A percentile compares a stretch with the other conserved stretches of the same genome.
Conservation (phyloP, 352 stramenopile genomes). For the Globisporangium apiculatum region DNA sequence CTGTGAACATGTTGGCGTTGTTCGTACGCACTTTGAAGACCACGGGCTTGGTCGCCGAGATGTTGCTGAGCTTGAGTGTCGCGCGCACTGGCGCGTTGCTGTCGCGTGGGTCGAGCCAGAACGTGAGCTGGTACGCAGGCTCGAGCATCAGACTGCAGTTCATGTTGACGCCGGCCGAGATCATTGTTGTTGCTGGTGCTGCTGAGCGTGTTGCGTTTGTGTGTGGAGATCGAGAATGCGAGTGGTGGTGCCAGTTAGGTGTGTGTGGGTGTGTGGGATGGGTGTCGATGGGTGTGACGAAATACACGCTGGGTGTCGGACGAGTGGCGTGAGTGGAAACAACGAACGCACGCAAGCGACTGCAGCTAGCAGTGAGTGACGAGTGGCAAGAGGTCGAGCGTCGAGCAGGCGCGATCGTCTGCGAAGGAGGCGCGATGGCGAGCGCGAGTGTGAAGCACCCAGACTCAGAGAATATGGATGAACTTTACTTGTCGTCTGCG, state of each 20-base stretch:
- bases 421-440: too few relatives aligned
- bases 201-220: background rate
- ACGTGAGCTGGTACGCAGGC: conserved; percentile 25
- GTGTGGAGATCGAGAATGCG: background rate
- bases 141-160: conserved; percentile 73
- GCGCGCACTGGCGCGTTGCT: background rate
- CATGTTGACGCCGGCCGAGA: conserved; percentile 59
- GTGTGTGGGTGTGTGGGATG: too few relatives aligned
- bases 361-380: too few relatives aligned
- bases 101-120: conserved; percentile 4
- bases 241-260: background rate
- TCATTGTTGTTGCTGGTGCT: conserved; percentile 24
- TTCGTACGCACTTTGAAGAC: conserved; percentile 76
- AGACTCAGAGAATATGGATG: too few relatives aligned
- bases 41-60: conserved; percentile 47
- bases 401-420: too few relatives aligned
- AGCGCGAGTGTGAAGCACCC: too few relatives aligned
- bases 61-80: conserved; percentile 42
- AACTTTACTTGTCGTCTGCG: too few relatives aligned
- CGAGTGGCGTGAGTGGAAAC: too few relatives aligned
- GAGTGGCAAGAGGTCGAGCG: too few relatives aligned
- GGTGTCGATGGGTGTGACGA: too few relatives aligned
- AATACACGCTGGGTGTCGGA: too few relatives aligned
- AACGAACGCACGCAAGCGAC: too few relatives aligned
- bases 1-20: conserved; percentile 67